Evolutionary conservation across 208 protist species (phyloP), one percentile per base, ranked within the genome.

Genomic region (Phytomonas francai): DNA sequence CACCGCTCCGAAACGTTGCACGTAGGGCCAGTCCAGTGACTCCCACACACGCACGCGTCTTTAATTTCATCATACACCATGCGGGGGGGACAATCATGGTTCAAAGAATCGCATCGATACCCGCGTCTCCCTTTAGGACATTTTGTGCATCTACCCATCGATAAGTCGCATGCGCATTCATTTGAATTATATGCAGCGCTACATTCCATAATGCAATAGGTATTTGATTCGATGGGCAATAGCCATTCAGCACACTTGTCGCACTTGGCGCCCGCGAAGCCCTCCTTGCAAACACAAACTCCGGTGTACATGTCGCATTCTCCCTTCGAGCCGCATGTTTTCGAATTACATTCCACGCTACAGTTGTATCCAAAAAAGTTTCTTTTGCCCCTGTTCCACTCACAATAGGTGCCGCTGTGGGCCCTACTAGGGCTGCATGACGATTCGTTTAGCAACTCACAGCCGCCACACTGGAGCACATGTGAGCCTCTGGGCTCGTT

Each of bases 331-430:
- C 42, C 69, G 65, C 68, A 73, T 39, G 8, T 70, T 45, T 11
- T 70, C 51, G 69, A 51, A 25, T 45, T 36, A 29, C 68, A 73
- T 57, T 51, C 60, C 31, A 39, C 22, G 33, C n/a, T 64, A 70
- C 72, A 71, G 22, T 59, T 59, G 5, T 57, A 68, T 22, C 67
- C 69, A 12, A 58, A 54, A 3, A 42, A 42, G 33, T 27, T 28
- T 11, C 27, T 29, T 59, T 71, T 54, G 45, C 27, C 54, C 45
- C 73, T 59, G 0, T 39, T 68, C 72, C 73, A 84, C 31, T 71
- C 67, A 42, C 79, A 84, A 64, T 79, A 80, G 54, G 70, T 59
- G 68, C 79, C 80, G 63, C 79, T 64, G 16, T 66, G 79, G 60
- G 73, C 63, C 12, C 34, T 30, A 54, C 12, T 31, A 65, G 76